These are phyloP conservation scores for Tremellales sp. DNA, from an alignment of 1,284 basidiomycete genomes.

Conservation along the genomic window DNA sequence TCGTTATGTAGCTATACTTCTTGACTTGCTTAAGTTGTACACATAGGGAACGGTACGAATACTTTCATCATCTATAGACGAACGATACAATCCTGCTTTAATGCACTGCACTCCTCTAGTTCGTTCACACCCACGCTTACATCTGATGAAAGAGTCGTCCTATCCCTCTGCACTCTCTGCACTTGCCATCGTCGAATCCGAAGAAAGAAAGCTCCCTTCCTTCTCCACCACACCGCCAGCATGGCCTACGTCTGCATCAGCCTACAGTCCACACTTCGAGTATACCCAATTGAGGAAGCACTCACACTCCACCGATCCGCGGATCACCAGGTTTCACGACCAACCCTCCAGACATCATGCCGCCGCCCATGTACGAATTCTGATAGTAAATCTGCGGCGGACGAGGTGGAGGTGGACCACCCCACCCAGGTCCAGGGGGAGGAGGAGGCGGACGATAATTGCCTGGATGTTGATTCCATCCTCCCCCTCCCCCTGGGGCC, in stretches of 20 bases:
- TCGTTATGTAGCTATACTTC: not conserved
- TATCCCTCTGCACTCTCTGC: conserved; percentile 32
- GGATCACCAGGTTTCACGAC: conserved; percentile 42
- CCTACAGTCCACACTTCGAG: not conserved
- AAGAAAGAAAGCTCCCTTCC: conserved; percentile 36
- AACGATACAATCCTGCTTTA: too few relatives aligned
- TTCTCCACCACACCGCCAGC: conserved; percentile 34
- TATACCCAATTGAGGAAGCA: too few relatives aligned
- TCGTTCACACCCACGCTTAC: not conserved
- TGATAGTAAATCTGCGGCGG: conserved; percentile 15
- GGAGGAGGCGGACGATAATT: conserved; percentile 4
- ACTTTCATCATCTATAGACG: too few relatives aligned
- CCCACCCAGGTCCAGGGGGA: not conserved
- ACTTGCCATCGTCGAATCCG: conserved; percentile 39
- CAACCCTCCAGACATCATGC: conserved; percentile 22
- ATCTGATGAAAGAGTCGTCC: conserved; percentile 30
- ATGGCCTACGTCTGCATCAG: conserved; percentile 20
- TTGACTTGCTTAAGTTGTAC: not conserved
- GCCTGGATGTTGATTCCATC: conserved; percentile 31
- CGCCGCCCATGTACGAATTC: conserved; percentile 7
- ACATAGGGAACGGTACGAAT: not conserved
- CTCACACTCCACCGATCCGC: conserved; percentile 42
- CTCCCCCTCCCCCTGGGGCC: not conserved
- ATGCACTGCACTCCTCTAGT: too few relatives aligned
- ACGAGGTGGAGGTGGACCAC: conserved; percentile 7